phyloP scores from a whole-genome alignment of 169 alveolate genomes.

The Neospora caninum region DNA sequence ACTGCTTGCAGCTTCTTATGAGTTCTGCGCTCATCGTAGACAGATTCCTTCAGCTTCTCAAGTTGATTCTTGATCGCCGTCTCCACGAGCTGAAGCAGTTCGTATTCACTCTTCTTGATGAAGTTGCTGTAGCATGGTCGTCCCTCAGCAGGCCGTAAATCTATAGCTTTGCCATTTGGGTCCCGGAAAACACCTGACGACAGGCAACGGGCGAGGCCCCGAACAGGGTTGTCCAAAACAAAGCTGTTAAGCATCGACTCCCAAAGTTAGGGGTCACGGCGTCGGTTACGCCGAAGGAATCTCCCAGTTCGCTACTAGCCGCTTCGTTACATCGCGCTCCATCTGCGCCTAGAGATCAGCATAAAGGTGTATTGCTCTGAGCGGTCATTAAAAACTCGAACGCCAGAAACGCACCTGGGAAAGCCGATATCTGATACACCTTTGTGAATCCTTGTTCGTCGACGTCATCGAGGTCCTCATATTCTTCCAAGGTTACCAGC shows the following conservation, averaged over 20 bases:
- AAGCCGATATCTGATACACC: conserved; percentile 84
- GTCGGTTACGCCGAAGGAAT: neutral
- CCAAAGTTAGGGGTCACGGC: neutral
- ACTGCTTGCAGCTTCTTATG: conserved; percentile 53
- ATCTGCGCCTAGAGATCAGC: too few species aligned
- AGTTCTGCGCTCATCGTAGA: conserved; percentile 63
- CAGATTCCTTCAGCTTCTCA: conserved; percentile 71
- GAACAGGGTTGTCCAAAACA: neutral
- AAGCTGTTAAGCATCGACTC: neutral
- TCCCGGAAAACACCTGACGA: conserved; percentile 83
- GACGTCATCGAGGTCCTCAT: conserved; percentile 84
- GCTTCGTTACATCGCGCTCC: too few species aligned
- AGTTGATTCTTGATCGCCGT: conserved; percentile 83
- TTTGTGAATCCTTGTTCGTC: conserved; percentile 84
- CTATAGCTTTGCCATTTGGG: conserved; percentile 84
- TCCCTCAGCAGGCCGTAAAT: conserved; percentile 86
- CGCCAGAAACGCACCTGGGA: conserved; percentile 62
- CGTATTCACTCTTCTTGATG: conserved; percentile 73
- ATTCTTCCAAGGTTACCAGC: conserved; percentile 80
- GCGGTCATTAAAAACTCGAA: too few species aligned
- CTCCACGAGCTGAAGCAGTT: conserved; percentile 75
- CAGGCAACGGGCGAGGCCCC: neutral
- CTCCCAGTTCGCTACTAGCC: too few species aligned
- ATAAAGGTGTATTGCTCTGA: too few species aligned
- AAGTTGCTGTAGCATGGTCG: conserved; percentile 86